phyloP scores from a whole-genome alignment of 2,329 filamentous ascomycete species.

The Aspergillus ibericus region DNA sequence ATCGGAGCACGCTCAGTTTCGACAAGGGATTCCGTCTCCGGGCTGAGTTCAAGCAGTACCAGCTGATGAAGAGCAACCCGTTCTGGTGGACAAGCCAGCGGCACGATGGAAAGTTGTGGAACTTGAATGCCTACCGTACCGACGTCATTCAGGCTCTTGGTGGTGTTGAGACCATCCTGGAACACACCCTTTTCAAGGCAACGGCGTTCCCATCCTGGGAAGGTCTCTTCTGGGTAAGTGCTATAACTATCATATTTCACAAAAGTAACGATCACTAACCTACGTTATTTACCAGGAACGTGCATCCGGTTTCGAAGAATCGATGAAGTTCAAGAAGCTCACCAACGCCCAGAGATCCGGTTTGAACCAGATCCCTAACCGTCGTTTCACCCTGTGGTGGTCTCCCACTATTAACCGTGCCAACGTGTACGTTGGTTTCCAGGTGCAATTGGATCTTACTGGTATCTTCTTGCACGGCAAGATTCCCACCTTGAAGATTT shows the following conservation, averaged over 20 bases:
- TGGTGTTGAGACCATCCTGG: slow-evolving; percentile 95
- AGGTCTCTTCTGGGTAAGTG: slow-evolving; percentile 73
- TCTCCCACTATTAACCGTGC: slow-evolving; percentile 89
- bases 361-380: slow-evolving; percentile 97
- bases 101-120: slow-evolving; percentile 97
- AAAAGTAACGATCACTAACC: too few species aligned
- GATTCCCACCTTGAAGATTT: slow-evolving; percentile 97
- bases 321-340: slow-evolving; percentile 98
- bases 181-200: slow-evolving; percentile 95
- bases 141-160: slow-evolving; percentile 96
- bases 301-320: slow-evolving; percentile 58
- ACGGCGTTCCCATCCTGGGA: slow-evolving; percentile 98
- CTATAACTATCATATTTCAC: too few species aligned
- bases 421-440: slow-evolving; percentile 99
- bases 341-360: slow-evolving; percentile 96
- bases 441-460: slow-evolving; percentile 94
- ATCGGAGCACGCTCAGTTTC: slow-evolving; percentile 92
- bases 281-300: slow-evolving; percentile 48
- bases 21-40: slow-evolving; percentile 97
- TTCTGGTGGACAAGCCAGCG: slow-evolving; percentile 99
- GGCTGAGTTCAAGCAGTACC: slow-evolving; percentile 97
- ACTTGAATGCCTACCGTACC: slow-evolving; percentile 90
- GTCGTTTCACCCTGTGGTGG: slow-evolving; percentile 99
- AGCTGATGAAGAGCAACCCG: slow-evolving; percentile 98
- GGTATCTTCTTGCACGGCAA: slow-evolving; percentile 99